Base-by-base conservation (phyloP, 2,329 filamentous ascomycete species). In the Geosmithia putterillii region DNA sequence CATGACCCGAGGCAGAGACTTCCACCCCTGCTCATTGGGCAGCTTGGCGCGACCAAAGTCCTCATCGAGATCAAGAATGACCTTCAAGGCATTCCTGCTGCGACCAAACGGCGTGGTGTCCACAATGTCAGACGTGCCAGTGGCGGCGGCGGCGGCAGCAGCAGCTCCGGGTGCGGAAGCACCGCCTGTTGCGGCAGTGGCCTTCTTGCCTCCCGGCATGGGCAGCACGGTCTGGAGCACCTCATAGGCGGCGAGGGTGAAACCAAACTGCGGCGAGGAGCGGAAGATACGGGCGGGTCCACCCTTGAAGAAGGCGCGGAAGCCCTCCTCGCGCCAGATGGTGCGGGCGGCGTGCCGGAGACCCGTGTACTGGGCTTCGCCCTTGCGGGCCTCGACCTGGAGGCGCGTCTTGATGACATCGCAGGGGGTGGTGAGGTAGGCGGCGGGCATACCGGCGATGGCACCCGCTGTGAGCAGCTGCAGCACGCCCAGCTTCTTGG, bases 371-470 rank as follows among this genome's bases (percentile, higher is more conserved):
- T 74, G 73, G 3, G 81, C 82, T 56, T 98, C 90, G 49, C 92
- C 92, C 72, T 96, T 96, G 51, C 92, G 84, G 19, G 90, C 89
- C 65, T 98, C 92, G 46, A 98, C 92, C 64, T 98, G 92, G 47
- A 98, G 74, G 60, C 92, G 84, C 3, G 92, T 98, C 75, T 98
- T 98, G 81, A 98, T 96, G 48, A 98, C 92, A 58, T 98, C 92
- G 69, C 86, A 95, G 0, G 92, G 92, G 2, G 92, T 98, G 20
- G 92, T 98, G 48, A 98, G 74, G 68, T 98, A 98, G 7, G 86
- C 86, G 5, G 86, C 86, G 6, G 86, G 86, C 84, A 92, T 92
- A 65, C 86, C 86, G 25, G 86, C 86, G 50, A 98, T 95, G 46
- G 92, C 92, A 68, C 92, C 92, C 7, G 92, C 88, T 18, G 86